Conservation (phyloP, 352 stramenopile species). For the Phytopythium helicoides region DNA sequence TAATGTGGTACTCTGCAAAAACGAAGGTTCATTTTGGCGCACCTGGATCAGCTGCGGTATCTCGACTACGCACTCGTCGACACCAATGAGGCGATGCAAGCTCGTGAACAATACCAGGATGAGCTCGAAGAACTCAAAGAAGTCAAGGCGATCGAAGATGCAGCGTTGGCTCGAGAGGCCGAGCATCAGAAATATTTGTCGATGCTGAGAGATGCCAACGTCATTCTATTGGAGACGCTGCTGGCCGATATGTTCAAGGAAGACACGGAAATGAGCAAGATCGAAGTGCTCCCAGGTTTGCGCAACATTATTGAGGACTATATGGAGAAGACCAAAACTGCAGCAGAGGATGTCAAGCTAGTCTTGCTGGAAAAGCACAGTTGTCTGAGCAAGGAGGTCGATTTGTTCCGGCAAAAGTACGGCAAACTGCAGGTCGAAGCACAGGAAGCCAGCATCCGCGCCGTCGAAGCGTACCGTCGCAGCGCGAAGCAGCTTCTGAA, state of each 20-base stretch:
- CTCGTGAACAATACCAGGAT: constrained; percentile 90
- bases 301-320: constrained; percentile 91
- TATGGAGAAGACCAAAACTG: constrained; percentile 75
- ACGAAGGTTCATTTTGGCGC: constrained; percentile 88
- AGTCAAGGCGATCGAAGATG: constrained; percentile 85
- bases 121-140: constrained; percentile 82
- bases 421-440: constrained; percentile 61
- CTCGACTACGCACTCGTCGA: constrained; percentile 92
- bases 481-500: constrained; percentile 76
- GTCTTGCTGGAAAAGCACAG: constrained; percentile 76
- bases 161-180: constrained; percentile 63
- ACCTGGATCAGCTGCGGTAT: constrained; percentile 92
- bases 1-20: too few relatives aligned
- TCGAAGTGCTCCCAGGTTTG: constrained; percentile 86
- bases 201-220: constrained; percentile 84
- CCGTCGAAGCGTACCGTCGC: constrained; percentile 79
- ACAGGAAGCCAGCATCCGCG: constrained; percentile 68
- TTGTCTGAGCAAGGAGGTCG: constrained; percentile 50
- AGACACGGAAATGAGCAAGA: constrained; percentile 91
- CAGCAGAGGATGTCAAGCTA: constrained; percentile 82
- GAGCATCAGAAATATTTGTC: constrained; percentile 78
- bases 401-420: constrained; percentile 59
- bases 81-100: constrained; percentile 64
- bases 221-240: constrained; percentile 87
- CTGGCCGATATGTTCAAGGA: constrained; percentile 92